Evolutionary conservation across 2,329 filamentous ascomycete species (phyloP).

Genomic region (Colletotrichum sp.): DNA sequence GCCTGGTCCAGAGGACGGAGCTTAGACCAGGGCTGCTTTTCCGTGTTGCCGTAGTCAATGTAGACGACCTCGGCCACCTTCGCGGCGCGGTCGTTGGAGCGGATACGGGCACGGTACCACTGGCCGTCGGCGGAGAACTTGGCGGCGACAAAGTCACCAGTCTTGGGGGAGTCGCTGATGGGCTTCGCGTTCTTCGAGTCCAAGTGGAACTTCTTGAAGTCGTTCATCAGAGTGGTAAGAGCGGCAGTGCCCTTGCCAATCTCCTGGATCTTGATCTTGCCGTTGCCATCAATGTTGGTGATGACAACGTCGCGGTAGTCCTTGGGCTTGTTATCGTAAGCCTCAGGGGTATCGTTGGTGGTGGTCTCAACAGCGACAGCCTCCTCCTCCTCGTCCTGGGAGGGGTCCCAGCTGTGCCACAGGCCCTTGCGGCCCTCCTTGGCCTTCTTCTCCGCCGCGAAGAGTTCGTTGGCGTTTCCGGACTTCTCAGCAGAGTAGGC

Average conservation of each 20-base stretch:
- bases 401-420: conserved; percentile 95
- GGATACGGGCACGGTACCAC: conserved; percentile 93
- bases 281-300: conserved; percentile 85
- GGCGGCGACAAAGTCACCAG: conserved; percentile 89
- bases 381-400: conserved; percentile 74
- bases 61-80: conserved; percentile 92
- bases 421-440: conserved; percentile 88
- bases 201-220: conserved; percentile 90
- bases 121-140: conserved; percentile 88
- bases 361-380: conserved; percentile 55
- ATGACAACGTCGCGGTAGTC: conserved; percentile 96
- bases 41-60: conserved; percentile 95
- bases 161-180: conserved; percentile 80
- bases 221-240: conserved; percentile 85
- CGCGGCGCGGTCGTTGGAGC: conserved; percentile 88
- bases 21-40: conserved; percentile 83
- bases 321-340: conserved; percentile 65
- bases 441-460: conserved; percentile 85
- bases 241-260: conserved; percentile 85
- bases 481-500: conserved; percentile 96
- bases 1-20: conserved; percentile 81
- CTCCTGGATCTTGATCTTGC: conserved; percentile 88
- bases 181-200: conserved; percentile 80
- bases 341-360: conserved; percentile 51
- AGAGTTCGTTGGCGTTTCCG: conserved; percentile 85